A percentile compares a stretch with the other conserved stretches of the same genome.
phyloP scores from a whole-genome alignment of 257 asterid genomes.

The Verbena officinalis region DNA sequence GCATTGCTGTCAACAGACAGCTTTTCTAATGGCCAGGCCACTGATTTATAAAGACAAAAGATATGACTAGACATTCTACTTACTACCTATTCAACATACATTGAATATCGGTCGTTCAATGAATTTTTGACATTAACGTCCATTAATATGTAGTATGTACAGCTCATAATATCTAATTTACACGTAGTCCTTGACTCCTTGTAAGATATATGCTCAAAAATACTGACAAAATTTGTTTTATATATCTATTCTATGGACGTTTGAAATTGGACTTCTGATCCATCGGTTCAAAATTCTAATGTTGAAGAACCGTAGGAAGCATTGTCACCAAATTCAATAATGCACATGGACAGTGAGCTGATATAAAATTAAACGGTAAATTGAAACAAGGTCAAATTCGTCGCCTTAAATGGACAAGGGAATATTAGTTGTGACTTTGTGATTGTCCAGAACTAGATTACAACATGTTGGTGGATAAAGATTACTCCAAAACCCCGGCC shows the following conservation, averaged over 20 bases:
- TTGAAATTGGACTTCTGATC: too few relatives aligned
- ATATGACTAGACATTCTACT: conserved; percentile 36
- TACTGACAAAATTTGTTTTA: too few relatives aligned
- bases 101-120: background rate
- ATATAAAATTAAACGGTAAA: background rate
- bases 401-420: conserved; percentile 20
- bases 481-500: conserved; percentile 22
- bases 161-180: background rate
- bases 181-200: too few relatives aligned
- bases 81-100: background rate
- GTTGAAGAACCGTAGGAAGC: background rate
- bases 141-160: background rate
- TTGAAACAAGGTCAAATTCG: conserved; percentile 25
- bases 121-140: background rate
- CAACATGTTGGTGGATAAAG: conserved; percentile 6
- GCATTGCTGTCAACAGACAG: background rate
- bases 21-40: conserved; percentile 13
- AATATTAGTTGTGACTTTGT: background rate
- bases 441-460: conserved; percentile 16
- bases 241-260: too few relatives aligned
- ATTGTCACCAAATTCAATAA: background rate
- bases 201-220: background rate
- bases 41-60: conserved; percentile 29
- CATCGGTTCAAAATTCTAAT: too few relatives aligned
- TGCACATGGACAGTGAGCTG: background rate